phyloP scores from a whole-genome alignment of 257 asterid species.

The Nicotiana knightiana region DNA sequence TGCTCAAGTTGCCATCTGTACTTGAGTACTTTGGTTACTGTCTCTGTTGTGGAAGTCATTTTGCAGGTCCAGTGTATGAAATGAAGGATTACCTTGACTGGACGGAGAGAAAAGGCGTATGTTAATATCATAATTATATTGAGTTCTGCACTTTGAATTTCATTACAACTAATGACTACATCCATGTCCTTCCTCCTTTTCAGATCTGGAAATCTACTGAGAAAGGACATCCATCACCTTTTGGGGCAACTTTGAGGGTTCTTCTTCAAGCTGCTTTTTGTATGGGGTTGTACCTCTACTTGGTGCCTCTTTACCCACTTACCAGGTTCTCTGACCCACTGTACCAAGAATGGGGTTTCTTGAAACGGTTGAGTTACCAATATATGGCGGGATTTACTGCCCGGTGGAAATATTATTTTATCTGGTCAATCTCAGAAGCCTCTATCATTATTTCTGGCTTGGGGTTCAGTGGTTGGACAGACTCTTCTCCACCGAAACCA shows the following conservation, averaged over 20 bases:
- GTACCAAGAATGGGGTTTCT: slow-evolving; percentile 86
- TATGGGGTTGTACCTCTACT: slow-evolving; percentile 89
- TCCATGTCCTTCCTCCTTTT: not conserved
- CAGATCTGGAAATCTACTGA: slow-evolving; percentile 76
- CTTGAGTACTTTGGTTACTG: slow-evolving; percentile 85
- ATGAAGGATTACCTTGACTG: slow-evolving; percentile 92
- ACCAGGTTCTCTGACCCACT: slow-evolving; percentile 66
- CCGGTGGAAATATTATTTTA: slow-evolving; percentile 95
- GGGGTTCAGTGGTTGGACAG: slow-evolving; percentile 95
- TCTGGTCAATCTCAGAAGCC: slow-evolving; percentile 97
- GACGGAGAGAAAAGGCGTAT: slow-evolving; percentile 85
- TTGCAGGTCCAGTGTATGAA: slow-evolving; percentile 98
- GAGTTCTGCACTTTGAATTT: not conserved
- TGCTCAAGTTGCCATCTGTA: slow-evolving; percentile 69
- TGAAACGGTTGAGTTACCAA: slow-evolving; percentile 70
- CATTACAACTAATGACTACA: not conserved
- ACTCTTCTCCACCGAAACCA: slow-evolving; percentile 62
- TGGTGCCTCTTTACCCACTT: slow-evolving; percentile 75
- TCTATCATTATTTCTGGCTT: slow-evolving; percentile 82
- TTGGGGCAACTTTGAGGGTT: slow-evolving; percentile 74
- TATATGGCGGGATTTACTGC: slow-evolving; percentile 90
- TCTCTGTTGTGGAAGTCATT: slow-evolving; percentile 95
- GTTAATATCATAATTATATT: slow-evolving; percentile 11
- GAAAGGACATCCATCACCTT: slow-evolving; percentile 74
- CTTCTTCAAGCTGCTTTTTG: slow-evolving; percentile 75